Evolutionary conservation across 306 rosid species (phyloP).

Genomic region (Canavalia gladiata): DNA sequence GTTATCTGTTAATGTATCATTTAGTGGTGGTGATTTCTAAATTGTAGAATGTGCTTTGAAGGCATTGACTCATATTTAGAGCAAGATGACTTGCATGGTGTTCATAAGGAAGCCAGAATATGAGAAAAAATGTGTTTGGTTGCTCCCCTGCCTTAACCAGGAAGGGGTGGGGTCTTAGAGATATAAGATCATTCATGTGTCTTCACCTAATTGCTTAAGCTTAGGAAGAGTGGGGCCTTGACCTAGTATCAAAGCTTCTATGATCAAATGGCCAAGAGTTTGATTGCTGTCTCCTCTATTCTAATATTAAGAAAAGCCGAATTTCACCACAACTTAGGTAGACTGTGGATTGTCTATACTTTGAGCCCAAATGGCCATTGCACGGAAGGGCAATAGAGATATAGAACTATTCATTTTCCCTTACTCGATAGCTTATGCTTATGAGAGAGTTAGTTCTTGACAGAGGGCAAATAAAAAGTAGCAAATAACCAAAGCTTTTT

Average conservation of each 20-base stretch:
- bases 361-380: not conserved
- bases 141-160: not conserved
- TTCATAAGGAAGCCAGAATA: conserved; percentile 29
- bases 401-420: not conserved
- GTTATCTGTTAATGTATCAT: not conserved
- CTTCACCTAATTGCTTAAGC: not conserved
- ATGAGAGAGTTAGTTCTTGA: not conserved
- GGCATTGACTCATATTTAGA: not conserved
- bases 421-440: too few species aligned
- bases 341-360: not conserved
- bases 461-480: not conserved
- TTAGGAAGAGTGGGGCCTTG: not conserved
- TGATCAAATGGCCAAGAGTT: not conserved
- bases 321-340: not conserved
- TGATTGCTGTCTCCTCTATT: not conserved
- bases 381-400: not conserved
- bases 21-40: not conserved
- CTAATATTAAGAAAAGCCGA: not conserved
- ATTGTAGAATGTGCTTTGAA: not conserved
- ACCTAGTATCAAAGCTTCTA: not conserved
- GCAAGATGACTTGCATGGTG: not conserved
- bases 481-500: not conserved
- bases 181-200: not conserved
- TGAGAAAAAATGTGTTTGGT: not conserved
- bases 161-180: not conserved